Percentiles rank a stretch among this genome's conserved stretches.
Conservation (phyloP, 768 basidiomycete species). For the Rhizopogon vulgaris region DNA sequence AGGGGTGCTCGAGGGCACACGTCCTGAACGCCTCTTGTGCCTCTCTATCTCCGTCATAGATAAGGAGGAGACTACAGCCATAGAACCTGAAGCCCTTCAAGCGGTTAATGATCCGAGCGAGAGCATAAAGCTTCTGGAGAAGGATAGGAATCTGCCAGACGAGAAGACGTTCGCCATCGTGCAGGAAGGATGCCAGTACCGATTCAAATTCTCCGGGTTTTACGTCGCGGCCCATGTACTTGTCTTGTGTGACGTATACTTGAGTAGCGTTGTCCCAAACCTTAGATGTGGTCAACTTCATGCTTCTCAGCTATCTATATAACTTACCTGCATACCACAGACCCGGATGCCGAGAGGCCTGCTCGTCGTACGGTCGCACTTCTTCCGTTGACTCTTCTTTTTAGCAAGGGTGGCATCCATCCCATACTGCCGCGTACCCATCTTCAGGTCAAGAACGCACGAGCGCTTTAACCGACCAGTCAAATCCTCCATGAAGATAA, state of each 20-base stretch:
- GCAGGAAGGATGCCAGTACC: conserved; percentile 77
- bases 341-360: conserved; percentile 84
- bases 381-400: conserved; percentile 98
- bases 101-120: conserved; percentile 84
- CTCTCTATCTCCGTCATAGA: conserved; percentile 94
- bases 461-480: conserved; percentile 88
- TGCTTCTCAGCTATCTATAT: background rate
- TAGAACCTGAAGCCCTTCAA: conserved; percentile 97
- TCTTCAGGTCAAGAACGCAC: conserved; percentile 97
- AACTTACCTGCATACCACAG: conserved; percentile 96
- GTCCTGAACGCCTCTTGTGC: conserved; percentile 70
- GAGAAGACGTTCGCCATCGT: conserved; percentile 77
- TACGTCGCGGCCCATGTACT: conserved; percentile 92
- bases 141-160: conserved; percentile 89
- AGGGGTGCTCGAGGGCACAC: conserved; percentile 57
- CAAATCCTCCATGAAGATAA: conserved; percentile 98
- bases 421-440: conserved; percentile 99
- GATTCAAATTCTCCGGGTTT: conserved; percentile 78
- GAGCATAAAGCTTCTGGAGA: conserved; percentile 87
- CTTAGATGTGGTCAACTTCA: conserved; percentile 33
- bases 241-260: conserved; percentile 89
- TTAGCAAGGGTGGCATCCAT: conserved; percentile 88
- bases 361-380: conserved; percentile 95
- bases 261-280: conserved; percentile 88
- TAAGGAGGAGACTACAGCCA: conserved; percentile 92